A percentile compares a stretch with the other conserved stretches of the same genome.
Evolutionary conservation across 805 yeast species (phyloP).

Genomic region (Clavispora fructus): DNA sequence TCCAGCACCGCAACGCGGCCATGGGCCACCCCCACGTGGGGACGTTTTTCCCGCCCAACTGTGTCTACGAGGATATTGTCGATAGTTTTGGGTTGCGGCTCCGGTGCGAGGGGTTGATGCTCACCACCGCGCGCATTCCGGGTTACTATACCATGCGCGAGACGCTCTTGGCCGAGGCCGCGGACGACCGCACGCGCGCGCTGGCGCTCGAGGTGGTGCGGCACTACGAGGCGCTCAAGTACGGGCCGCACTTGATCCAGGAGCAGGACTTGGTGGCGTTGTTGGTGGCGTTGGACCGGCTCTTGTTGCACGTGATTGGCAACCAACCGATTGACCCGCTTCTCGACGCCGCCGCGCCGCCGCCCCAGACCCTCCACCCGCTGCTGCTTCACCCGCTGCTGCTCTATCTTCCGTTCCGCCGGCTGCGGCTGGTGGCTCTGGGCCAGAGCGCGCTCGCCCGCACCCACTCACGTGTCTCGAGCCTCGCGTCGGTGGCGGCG

Average conservation of each 20-base stretch:
- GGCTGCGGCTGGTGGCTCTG: too few species aligned
- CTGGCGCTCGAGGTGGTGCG: constrained; percentile 24
- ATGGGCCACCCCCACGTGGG: constrained; percentile 17
- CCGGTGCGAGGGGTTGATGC: constrained; percentile 41
- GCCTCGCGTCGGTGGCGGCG: not conserved
- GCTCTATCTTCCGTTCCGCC: not conserved
- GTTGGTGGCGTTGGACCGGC: constrained; percentile 31
- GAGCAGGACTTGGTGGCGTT: constrained; percentile 57
- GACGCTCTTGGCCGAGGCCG: constrained; percentile 20
- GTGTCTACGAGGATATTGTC: constrained; percentile 49
- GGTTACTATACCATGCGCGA: constrained; percentile 38
- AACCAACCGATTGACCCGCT: not conserved
- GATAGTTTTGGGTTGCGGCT: constrained; percentile 57
- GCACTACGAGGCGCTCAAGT: constrained; percentile 64
- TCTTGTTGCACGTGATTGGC: not conserved
- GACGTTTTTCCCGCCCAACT: constrained; percentile 22
- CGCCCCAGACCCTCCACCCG: too few species aligned
- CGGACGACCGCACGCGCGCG: not conserved
- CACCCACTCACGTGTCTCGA: not conserved
- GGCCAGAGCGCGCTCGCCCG: not conserved
- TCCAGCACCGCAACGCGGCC: constrained; percentile 26
- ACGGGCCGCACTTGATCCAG: constrained; percentile 55
- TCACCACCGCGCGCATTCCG: constrained; percentile 34
- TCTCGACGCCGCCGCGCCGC: not conserved
- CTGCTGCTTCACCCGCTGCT: not conserved